Conservation (phyloP, 257 asterid genomes). For the Thymus mandschuricus region DNA sequence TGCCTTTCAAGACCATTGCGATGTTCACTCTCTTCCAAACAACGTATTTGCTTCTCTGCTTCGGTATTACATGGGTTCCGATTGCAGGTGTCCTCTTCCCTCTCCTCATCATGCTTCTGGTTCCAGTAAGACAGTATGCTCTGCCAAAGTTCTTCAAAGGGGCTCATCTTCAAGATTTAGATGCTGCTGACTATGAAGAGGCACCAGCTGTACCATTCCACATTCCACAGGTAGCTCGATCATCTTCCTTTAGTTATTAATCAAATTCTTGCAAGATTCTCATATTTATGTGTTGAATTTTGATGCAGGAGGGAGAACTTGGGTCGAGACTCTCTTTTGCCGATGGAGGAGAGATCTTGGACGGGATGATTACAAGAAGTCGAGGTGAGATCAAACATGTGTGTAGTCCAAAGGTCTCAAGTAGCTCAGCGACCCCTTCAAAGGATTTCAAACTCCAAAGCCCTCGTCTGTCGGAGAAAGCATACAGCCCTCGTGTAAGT, state of each 20-base stretch:
- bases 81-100: constrained; percentile 87
- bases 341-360: constrained; percentile 74
- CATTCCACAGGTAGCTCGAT: constrained; percentile 41
- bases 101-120: constrained; percentile 78
- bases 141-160: constrained; percentile 81
- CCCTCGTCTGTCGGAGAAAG: constrained; percentile 60
- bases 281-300: constrained; percentile 6
- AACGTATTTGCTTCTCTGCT: constrained; percentile 71
- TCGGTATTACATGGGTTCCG: constrained; percentile 91
- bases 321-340: constrained; percentile 53
- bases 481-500: constrained; percentile 60
- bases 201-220: constrained; percentile 66
- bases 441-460: constrained; percentile 61
- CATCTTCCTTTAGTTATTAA: background rate
- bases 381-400: constrained; percentile 77
- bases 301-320: constrained; percentile 63
- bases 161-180: constrained; percentile 81
- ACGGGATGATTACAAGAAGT: constrained; percentile 81
- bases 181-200: constrained; percentile 91
- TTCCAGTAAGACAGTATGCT: constrained; percentile 74
- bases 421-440: constrained; percentile 68
- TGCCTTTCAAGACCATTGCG: constrained; percentile 81
- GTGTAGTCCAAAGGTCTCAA: constrained; percentile 63
- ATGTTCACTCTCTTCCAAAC: constrained; percentile 72
- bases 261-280: background rate